Evolutionary conservation across 2,329 filamentous ascomycete species (phyloP).

Genomic region (Colletotrichum australisinense): DNA sequence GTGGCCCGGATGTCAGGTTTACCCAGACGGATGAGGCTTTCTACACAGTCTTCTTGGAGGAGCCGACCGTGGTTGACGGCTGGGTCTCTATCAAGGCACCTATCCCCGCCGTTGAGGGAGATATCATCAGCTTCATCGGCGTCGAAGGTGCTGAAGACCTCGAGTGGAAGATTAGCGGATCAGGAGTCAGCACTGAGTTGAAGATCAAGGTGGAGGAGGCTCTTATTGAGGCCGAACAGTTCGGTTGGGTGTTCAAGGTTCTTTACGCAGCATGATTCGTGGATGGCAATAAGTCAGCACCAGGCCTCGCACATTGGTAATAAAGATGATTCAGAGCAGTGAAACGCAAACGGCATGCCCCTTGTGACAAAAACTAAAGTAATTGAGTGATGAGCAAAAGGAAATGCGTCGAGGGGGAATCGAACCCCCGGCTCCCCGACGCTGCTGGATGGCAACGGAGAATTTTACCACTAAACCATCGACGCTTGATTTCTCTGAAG

Average conservation of each 20-base stretch:
- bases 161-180: background rate
- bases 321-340: background rate
- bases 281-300: background rate
- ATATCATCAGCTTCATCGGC: constrained; percentile 52
- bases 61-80: constrained; percentile 46
- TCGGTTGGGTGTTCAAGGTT: constrained; percentile 50
- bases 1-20: constrained; percentile 54
- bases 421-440: constrained; percentile 5
- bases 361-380: fast-evolving
- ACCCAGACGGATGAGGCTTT: constrained; percentile 64
- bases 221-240: constrained; percentile 48
- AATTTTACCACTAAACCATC: constrained; percentile 36
- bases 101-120: constrained; percentile 58
- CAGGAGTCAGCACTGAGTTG: constrained; percentile 38
- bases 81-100: constrained; percentile 54
- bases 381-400: background rate
- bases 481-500: background rate
- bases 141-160: constrained; percentile 46
- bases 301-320: no score
- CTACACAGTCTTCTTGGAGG: constrained; percentile 59
- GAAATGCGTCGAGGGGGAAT: background rate
- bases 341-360: background rate
- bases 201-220: constrained; percentile 39
- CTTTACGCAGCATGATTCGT: constrained; percentile 27
- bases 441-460: constrained; percentile 30